Evolutionary conservation across 2,329 filamentous ascomycete species (phyloP).

Genomic region (Myriangium duriaei): DNA sequence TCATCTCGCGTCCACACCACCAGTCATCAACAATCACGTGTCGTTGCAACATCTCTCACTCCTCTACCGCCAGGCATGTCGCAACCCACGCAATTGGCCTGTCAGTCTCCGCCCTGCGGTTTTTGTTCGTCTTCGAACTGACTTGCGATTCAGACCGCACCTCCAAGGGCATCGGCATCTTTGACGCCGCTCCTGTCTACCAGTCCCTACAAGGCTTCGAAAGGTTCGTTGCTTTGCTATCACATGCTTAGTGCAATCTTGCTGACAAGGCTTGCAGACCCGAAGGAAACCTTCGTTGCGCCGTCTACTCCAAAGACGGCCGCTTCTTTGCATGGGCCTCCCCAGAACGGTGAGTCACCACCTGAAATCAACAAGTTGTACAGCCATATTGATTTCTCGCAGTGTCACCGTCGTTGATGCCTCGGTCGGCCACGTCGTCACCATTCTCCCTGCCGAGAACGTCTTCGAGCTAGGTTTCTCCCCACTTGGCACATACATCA

Average conservation of each 20-base stretch:
- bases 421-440: constrained; percentile 59
- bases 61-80: constrained; percentile 86
- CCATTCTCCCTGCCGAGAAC: constrained; percentile 64
- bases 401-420: constrained; percentile 74
- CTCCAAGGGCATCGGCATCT: constrained; percentile 87
- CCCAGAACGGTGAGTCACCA: constrained; percentile 50
- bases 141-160: constrained; percentile 54
- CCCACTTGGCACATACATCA: constrained; percentile 79
- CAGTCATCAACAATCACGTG: no score
- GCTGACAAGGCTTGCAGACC: constrained; percentile 38
- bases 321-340: constrained; percentile 94
- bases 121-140: constrained; percentile 8
- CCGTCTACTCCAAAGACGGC: constrained; percentile 88
- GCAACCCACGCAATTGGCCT: constrained; percentile 86
- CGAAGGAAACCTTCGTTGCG: constrained; percentile 89
- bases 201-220: constrained; percentile 68
- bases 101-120: constrained; percentile 35
- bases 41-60: no score
- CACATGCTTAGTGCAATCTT: neutral
- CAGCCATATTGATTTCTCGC: constrained; percentile 11
- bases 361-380: constrained; percentile 15
- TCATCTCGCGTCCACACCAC: constrained; percentile 1
- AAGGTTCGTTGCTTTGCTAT: constrained; percentile 29
- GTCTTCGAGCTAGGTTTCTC: constrained; percentile 95
- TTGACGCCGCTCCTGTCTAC: constrained; percentile 85